Base-by-base conservation (phyloP, 768 basidiomycete species). In the Harrya chromipes region DNA sequence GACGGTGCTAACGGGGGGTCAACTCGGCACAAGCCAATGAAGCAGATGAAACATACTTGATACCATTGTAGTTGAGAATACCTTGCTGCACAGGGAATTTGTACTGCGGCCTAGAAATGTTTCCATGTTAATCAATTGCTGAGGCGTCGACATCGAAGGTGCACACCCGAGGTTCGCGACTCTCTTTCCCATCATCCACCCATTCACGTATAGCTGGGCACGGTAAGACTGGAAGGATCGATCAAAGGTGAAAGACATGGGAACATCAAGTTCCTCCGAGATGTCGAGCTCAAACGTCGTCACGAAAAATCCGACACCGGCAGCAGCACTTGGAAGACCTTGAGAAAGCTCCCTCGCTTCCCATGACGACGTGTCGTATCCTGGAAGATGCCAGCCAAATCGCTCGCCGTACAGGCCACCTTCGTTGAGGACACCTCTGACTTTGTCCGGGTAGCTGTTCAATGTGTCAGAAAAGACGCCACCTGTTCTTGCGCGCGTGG, bases 141-240 rank as follows among this genome's bases (percentile, higher is more conserved):
- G 29, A n/a, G 13, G 20, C 6, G 3, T 42, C 34, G 23, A 39
- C 23, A 27, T 44, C 9, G 3, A 36, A 49, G 24, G 12, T 13
- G 63, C 76, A 50, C 53, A 81, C 87, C 85, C 85, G 2, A 87
- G 75, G 58, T 87, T 84, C 13, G 70, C 82, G n/a, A 85, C 75
- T 17, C 83, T 66, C 69, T 90, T 91, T 9, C 90, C 90, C 80
- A 88, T 88, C 80, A 86, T 85, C 90, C 90, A 93, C 12, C 90
- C 90, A 57, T 93, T 91, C 17, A 92, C 84, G 50, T 87, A 91
- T 36, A 92, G 56, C 38, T 81, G 73, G 4, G 84, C 82, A 14
- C 89, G 78, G 59, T 90, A 91, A 20, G 86, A 76, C 58, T 86
- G 82, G 4, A 75, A 75, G 1, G 75, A 65, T 40, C 83, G 76